Base-by-base conservation (phyloP, 75 land plant genomes). In the Picea glauca region DNA sequence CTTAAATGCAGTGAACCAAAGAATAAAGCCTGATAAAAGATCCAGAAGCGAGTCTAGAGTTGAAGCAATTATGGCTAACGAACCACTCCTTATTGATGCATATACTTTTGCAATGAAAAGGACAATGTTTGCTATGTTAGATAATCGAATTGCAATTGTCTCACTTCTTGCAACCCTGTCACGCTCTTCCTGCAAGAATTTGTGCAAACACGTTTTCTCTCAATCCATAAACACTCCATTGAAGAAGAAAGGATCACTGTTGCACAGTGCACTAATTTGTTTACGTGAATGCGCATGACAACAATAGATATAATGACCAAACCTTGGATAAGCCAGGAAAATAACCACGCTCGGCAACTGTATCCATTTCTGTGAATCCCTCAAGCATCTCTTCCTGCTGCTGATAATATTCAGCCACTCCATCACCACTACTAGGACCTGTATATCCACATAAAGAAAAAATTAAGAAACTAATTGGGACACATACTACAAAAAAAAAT, bases 341-440 rank as follows among this genome's bases (percentile, higher is more conserved):
- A 79, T 67, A 86, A 20, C 93, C 97, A 63, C 88, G 90, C 32
- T 96, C 98, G 13, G 97, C 81, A 43, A 96, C 76, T 8, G 81
- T 72, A 85, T 96, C 99, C 98, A 96, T 92, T 80, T 96, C 95
- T 73, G 74, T 88, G 74, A 96, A 96, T 13, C 91, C 85, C 72
- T 94, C 98, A 62, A 96, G 88, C 93, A 94, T 91, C 83, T 94
- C 95, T 43, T 80, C 93, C 83, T 96, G 98, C 80, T 96, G 99
- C 79, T 95, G 93, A 78, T 96, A 96, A 77, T 94, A 96, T 72
- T 96, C 93, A 61, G 94, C 98, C 58, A 94, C 84, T 38, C 83
- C 85, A 83, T 91, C 92, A 72, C 80, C 91, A 33, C 83, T 78
- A 72, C 91, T 94, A 90, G 82, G 18, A 80, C n/a, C 74, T 63